phyloP scores from a whole-genome alignment of 2,329 filamentous ascomycete genomes.

The Metarhizium rileyi region DNA sequence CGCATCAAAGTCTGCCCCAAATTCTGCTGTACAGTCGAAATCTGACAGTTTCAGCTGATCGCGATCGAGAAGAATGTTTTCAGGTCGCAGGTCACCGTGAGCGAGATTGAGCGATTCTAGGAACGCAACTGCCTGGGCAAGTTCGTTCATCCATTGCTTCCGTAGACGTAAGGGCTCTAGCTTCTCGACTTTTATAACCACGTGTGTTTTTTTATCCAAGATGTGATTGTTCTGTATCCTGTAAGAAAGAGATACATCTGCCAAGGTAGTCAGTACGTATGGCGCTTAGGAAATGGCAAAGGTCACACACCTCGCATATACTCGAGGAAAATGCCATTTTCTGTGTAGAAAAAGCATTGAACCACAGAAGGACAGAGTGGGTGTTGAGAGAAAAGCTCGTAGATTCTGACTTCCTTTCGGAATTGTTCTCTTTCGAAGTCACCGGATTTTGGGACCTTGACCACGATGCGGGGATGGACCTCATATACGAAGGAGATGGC shows the following conservation, averaged over 20 bases:
- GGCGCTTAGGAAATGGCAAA: not conserved
- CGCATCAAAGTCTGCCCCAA: slow-evolving; percentile 1
- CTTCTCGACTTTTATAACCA: not conserved
- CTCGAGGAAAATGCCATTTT: not conserved
- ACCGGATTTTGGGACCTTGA: slow-evolving; percentile 1
- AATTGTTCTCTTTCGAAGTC: not conserved
- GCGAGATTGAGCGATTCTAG: slow-evolving; percentile 1
- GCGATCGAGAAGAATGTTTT: not conserved
- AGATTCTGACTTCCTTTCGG: not conserved
- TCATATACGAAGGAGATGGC: not conserved
- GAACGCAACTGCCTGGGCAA: not conserved
- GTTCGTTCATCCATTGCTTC: not conserved
- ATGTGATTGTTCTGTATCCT: not conserved
- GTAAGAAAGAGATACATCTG: not conserved
- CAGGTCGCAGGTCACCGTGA: not conserved
- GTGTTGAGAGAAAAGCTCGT: not conserved
- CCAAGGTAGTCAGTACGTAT: not conserved
- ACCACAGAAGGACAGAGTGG: not conserved
- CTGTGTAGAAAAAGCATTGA: not conserved
- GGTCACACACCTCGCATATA: not conserved
- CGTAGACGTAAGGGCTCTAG: not conserved
- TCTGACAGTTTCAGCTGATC: not conserved
- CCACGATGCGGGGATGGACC: slow-evolving; percentile 1
- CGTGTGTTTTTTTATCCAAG: not conserved
- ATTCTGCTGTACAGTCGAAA: not conserved